A percentile compares a stretch with the other conserved stretches of the same genome.
phyloP scores from a whole-genome alignment of 2,329 filamentous ascomycete species.

The Fonsecaea pugnacius region DNA sequence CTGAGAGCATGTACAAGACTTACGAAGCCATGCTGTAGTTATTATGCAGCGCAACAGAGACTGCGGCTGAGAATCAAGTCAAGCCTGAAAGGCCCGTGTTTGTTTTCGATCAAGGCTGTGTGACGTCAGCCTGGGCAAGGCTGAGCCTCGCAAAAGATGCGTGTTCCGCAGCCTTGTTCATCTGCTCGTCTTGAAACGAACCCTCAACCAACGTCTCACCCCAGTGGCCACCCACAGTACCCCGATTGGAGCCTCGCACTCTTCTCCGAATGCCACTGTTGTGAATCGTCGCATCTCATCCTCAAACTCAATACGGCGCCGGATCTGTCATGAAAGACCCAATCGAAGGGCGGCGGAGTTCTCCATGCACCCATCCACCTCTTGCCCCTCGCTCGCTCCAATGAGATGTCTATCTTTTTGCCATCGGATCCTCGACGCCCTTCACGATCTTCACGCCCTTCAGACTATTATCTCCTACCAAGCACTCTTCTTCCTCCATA shows the following conservation, averaged over 20 bases:
- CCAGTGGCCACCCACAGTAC: neutral
- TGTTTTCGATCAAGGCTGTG: neutral
- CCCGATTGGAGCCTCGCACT: neutral
- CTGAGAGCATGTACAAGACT: slow-evolving; percentile 8
- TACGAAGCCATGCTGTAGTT: slow-evolving; percentile 31
- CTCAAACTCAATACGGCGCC: neutral
- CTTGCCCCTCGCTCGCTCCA: slow-evolving; percentile 7
- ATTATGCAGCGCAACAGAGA: neutral
- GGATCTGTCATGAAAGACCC: neutral
- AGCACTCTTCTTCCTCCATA: neutral
- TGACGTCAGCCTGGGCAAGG: slow-evolving; percentile 4
- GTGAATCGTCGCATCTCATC: neutral
- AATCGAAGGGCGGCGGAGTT: slow-evolving; percentile 17
- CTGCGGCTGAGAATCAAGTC: slow-evolving; percentile 1
- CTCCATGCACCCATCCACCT: slow-evolving; percentile 1
- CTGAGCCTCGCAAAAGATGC: neutral
- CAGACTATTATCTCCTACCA: neutral
- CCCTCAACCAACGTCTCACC: neutral
- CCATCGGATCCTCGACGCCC: neutral
- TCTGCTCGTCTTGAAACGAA: neutral
- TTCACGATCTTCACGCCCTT: slow-evolving; percentile 11
- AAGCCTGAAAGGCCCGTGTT: neutral
- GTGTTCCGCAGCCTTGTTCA: neutral
- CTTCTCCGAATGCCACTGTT: neutral
- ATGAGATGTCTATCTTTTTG: slow-evolving; percentile 15